Conservation (phyloP, 495 filamentous ascomycete species). For the Penicillium waksmanii region DNA sequence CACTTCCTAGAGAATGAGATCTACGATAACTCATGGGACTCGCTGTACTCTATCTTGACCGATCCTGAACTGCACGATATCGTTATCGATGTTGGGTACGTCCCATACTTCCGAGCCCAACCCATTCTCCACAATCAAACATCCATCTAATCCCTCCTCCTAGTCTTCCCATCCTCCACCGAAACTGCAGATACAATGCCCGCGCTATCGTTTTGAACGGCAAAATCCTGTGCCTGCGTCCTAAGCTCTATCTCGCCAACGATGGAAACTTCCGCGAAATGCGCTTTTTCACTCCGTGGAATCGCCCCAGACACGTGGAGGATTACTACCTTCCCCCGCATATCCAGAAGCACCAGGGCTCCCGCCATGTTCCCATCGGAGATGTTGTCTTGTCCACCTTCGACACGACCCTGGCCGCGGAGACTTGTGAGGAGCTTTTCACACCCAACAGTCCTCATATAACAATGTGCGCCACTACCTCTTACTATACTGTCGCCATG, state of each 20-base stretch:
- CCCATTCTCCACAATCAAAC: not conserved
- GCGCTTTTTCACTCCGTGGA: slow-evolving; percentile 67
- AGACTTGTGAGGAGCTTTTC: slow-evolving; percentile 80
- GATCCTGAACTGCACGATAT: slow-evolving; percentile 13
- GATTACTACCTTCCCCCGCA: slow-evolving; percentile 68
- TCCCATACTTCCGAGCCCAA: not conserved
- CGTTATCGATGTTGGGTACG: slow-evolving; percentile 15
- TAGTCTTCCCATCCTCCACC: slow-evolving; percentile 15
- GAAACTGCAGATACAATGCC: slow-evolving; percentile 19
- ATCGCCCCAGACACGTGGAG: slow-evolving; percentile 60
- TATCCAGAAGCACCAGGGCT: slow-evolving; percentile 61
- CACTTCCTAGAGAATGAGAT: slow-evolving; percentile 18
- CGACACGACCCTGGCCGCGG: slow-evolving; percentile 69
- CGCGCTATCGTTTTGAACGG: slow-evolving; percentile 64
- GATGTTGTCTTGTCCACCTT: slow-evolving; percentile 73
- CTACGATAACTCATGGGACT: slow-evolving; percentile 18
- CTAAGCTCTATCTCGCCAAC: slow-evolving; percentile 80
- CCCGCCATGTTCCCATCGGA: slow-evolving; percentile 66
- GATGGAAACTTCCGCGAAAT: slow-evolving; percentile 36
- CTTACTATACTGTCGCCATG: not conserved
- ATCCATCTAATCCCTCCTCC: not conserved
- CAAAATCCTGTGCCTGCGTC: slow-evolving; percentile 72
- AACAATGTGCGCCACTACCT: not conserved
- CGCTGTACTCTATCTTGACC: slow-evolving; percentile 18
- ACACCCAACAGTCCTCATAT: slow-evolving; percentile 53